Conservation (phyloP, 805 yeast genomes). For the Monosporozyma yasuniensis region DNA sequence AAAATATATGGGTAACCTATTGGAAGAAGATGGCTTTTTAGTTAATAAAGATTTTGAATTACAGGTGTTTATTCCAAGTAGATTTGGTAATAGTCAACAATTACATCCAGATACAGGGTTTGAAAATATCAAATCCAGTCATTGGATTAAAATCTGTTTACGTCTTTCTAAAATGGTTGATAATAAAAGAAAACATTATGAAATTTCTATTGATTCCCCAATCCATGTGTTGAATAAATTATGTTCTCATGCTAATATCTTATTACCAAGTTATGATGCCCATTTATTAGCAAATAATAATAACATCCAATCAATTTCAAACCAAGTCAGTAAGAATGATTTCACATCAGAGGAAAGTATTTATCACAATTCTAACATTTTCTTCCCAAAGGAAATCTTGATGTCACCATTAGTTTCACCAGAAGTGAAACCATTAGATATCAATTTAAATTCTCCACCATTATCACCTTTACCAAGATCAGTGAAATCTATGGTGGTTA, state of each 20-base stretch:
- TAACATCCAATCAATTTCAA: background rate
- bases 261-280: conserved; percentile 61
- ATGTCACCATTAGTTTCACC: conserved; percentile 48
- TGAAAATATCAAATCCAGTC: conserved; percentile 76
- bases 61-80: conserved; percentile 75
- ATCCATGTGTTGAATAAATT: conserved; percentile 68
- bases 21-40: conserved; percentile 44
- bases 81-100: conserved; percentile 44
- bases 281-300: conserved; percentile 8
- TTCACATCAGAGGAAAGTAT: background rate
- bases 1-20: conserved; percentile 35
- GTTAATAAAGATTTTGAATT: conserved; percentile 76
- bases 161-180: conserved; percentile 63
- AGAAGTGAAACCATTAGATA: conserved; percentile 12
- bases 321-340: background rate
- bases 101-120: conserved; percentile 83
- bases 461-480: conserved; percentile 7
- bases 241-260: conserved; percentile 74
- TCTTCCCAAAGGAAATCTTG: conserved; percentile 33
- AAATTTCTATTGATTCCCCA: conserved; percentile 91
- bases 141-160: conserved; percentile 88
- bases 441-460: conserved; percentile 8
- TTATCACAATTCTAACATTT: conserved; percentile 32
- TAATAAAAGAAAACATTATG: conserved; percentile 79
- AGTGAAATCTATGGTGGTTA: background rate